Base-by-base conservation (phyloP, 345 rosid genomes). In the Camelina sativa region DNA sequence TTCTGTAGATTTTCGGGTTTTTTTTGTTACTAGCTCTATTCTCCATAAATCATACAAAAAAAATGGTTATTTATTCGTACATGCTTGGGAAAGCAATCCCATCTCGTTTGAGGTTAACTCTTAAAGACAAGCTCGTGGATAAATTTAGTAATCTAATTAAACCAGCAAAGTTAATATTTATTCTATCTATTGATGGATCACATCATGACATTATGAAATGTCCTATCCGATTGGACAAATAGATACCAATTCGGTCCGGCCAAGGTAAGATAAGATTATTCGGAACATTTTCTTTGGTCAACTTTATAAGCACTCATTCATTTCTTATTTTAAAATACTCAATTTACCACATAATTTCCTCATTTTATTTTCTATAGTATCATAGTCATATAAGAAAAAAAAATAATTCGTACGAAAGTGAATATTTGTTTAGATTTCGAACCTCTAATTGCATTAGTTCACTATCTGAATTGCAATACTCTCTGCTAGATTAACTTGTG, bases 191-290 rank as follows among this genome's bases (percentile, higher is more conserved):
- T 50, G 68, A 59, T 44, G 37, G 16, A 48, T 58, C 62, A 67
- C 73, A 66, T 58, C 67, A 66, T 51, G 62, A 59, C 62, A 51
- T 12, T 38, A 12, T 60, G 73, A 50, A 50, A 50, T 28, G 43
- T 35, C 67, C 12, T 28, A 48, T 67, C 38, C 60, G 60, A 67
- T 60, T 51, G 30, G 55, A 40, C 48, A 15, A 17, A 34, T 60
- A 19, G 47, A 67, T 60, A 67, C 19, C 73, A 75, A 75, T 11
- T 40, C n/a, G 44, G 46, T 28, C 52, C 30, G 25, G 38, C 73
- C 66, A 47, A 43, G 51, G 8, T 44, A 48, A 37, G 67, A 74
- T 74, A 66, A 65, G 72, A 72, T 72, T 13, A 17, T 63, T 53
- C 0, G 8, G 47, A 73, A 53, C 47, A 53, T 30, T n/a, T 28